phyloP scores from a whole-genome alignment of 1,139 yeast genomes.

The Nakaseomyces sp. region DNA sequence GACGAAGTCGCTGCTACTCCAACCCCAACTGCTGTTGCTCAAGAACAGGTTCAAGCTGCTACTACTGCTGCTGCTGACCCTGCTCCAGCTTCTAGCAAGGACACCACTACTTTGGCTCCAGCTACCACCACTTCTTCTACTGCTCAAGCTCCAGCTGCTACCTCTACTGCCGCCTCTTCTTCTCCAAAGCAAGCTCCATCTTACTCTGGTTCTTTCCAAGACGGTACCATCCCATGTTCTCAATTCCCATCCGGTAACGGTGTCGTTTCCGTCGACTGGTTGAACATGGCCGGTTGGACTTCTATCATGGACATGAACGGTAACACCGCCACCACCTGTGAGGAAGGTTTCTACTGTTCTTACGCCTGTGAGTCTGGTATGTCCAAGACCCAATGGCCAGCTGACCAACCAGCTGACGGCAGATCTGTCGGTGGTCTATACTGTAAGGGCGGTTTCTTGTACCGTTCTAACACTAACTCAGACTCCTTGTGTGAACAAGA shows the following conservation, averaged over 20 bases:
- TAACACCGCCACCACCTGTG: slow-evolving; percentile 57
- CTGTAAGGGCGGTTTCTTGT: slow-evolving; percentile 71
- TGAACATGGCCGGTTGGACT: slow-evolving; percentile 85
- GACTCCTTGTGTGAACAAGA: slow-evolving; percentile 83
- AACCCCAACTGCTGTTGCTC: slow-evolving; percentile 11
- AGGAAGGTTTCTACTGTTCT: slow-evolving; percentile 88
- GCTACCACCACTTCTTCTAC: slow-evolving; percentile 10
- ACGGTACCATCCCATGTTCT: slow-evolving; percentile 68
- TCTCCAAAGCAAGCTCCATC: slow-evolving; percentile 28
- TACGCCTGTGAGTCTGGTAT: slow-evolving; percentile 94
- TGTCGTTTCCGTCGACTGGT: slow-evolving; percentile 74
- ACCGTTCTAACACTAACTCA: slow-evolving; percentile 59
- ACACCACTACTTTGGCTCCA: slow-evolving; percentile 13
- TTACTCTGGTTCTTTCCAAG: slow-evolving; percentile 47
- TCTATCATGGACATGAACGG: slow-evolving; percentile 61
- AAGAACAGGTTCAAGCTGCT: too few relatives aligned
- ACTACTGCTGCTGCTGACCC: slow-evolving; percentile 15
- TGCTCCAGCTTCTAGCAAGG: slow-evolving; percentile 19
- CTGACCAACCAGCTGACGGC: slow-evolving; percentile 74
- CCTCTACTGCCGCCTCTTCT: slow-evolving; percentile 9
- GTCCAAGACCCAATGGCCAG: slow-evolving; percentile 97
- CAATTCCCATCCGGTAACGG: slow-evolving; percentile 86
- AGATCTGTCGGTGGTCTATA: slow-evolving; percentile 83
- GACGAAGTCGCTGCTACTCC: slow-evolving; percentile 10
- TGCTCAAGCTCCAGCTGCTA: slow-evolving; percentile 7